Evolutionary conservation across 495 filamentous ascomycete species (phyloP).

Genomic region (Lasiosphaeris hirsuta): DNA sequence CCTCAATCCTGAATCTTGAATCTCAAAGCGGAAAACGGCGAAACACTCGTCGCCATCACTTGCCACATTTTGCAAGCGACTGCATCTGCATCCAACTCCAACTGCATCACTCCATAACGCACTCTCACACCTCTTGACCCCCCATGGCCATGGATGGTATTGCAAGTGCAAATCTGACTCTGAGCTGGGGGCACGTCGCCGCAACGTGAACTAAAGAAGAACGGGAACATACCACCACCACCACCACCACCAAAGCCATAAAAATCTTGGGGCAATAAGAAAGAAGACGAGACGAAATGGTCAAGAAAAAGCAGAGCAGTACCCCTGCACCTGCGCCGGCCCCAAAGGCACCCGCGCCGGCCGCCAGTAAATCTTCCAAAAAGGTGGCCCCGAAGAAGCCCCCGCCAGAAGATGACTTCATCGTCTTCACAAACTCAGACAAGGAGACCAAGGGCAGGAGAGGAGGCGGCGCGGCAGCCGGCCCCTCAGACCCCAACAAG

Average conservation of each 20-base stretch:
- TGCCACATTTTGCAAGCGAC: background rate
- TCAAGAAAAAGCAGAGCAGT: conserved; percentile 5
- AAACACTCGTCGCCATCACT: too few species aligned
- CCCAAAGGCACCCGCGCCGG: background rate
- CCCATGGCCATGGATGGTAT: conserved; percentile 5
- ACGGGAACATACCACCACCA: background rate
- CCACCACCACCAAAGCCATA: too few species aligned
- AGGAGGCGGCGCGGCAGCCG: conserved; percentile 45
- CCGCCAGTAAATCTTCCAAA: conserved; percentile 4
- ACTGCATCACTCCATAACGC: background rate
- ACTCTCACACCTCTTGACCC: too few species aligned
- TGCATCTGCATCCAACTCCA: background rate
- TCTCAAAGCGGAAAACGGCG: too few species aligned
- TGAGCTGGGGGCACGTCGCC: conserved; percentile 6
- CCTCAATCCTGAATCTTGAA: too few species aligned
- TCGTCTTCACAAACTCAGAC: conserved; percentile 63
- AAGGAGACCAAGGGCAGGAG: conserved; percentile 54
- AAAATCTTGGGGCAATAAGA: background rate
- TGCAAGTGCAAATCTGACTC: background rate
- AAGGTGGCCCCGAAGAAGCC: conserved; percentile 4
- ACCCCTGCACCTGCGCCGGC: background rate
- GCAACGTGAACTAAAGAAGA: background rate
- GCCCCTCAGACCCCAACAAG: conserved; percentile 14
- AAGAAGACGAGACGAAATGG: background rate
- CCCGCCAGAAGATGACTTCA: conserved; percentile 56